phyloP scores from a whole-genome alignment of 1,139 yeast genomes.

The Blastobotrys malaysiensis region DNA sequence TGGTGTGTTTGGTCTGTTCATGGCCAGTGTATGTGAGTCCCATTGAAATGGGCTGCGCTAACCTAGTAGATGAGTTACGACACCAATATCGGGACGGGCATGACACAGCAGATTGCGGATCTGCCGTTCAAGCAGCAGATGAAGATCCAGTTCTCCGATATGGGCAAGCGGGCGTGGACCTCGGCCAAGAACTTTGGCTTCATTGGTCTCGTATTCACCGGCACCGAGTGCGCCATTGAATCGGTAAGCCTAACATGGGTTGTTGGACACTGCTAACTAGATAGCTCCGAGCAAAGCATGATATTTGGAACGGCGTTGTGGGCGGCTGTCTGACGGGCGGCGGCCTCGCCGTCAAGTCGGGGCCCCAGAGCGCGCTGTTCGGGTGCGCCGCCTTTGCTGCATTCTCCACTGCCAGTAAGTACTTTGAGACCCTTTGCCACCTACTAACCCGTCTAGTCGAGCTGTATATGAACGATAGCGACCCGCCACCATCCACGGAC shows the following conservation, averaged over 20 bases:
- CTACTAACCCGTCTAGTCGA: constrained; percentile 43
- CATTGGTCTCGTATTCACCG: constrained; percentile 89
- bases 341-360: constrained; percentile 84
- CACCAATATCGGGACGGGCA: constrained; percentile 59
- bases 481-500: constrained; percentile 81
- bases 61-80: constrained; percentile 57
- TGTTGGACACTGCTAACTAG: background rate
- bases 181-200: constrained; percentile 94
- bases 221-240: constrained; percentile 91
- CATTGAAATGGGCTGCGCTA: no score
- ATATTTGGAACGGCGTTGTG: constrained; percentile 81
- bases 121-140: constrained; percentile 90
- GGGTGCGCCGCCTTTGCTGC: constrained; percentile 99
- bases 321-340: constrained; percentile 96
- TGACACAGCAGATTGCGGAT: constrained; percentile 53
- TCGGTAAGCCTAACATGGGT: constrained; percentile 17
- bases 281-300: constrained; percentile 74
- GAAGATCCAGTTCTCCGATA: constrained; percentile 84
- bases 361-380: constrained; percentile 84
- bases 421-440: background rate
- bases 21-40: constrained; percentile 69
- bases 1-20: constrained; percentile 92
- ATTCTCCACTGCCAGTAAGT: constrained; percentile 70
- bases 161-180: constrained; percentile 80
- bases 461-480: constrained; percentile 79